These are phyloP conservation scores for Musa troglodytarum DNA, from an alignment of 176 grass and related monocot genomes.

Conservation along the genomic window DNA sequence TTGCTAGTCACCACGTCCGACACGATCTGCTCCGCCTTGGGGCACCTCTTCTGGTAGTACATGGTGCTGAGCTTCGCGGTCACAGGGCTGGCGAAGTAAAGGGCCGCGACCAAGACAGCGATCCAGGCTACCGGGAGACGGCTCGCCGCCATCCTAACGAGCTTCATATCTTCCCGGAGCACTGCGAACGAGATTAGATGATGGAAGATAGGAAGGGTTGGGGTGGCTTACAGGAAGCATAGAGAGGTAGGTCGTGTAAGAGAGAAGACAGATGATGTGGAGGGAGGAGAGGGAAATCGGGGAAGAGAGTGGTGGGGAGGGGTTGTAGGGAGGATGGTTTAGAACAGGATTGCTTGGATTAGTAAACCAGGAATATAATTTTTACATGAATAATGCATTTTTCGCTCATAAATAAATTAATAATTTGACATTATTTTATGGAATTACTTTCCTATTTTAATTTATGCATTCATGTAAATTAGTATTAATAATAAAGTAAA, in stretches of 20 bases:
- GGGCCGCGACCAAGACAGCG: background rate
- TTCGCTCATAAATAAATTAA: too few relatives aligned
- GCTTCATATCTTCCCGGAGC: background rate
- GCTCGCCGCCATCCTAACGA: background rate
- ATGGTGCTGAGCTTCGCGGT: slow-evolving; percentile 28
- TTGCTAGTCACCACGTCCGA: slow-evolving; percentile 46
- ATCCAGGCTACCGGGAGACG: background rate
- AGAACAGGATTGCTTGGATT: too few relatives aligned
- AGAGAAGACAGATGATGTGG: background rate
- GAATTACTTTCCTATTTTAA: too few relatives aligned
- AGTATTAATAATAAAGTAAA: too few relatives aligned
- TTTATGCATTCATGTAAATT: too few relatives aligned
- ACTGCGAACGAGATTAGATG: background rate
- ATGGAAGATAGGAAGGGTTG: too few relatives aligned
- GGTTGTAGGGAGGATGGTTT: background rate
- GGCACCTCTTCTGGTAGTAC: slow-evolving; percentile 74
- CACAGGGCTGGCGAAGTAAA: background rate
- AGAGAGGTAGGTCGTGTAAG: background rate
- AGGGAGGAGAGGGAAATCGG: background rate
- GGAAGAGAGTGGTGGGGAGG: background rate
- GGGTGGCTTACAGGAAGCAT: background rate
- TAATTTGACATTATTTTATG: too few relatives aligned
- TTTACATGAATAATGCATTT: too few relatives aligned
- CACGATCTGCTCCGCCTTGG: slow-evolving; percentile 55
- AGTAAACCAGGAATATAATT: too few relatives aligned